Conservation (phyloP, 306 rosid genomes). For the Prinsepia uniflora region DNA sequence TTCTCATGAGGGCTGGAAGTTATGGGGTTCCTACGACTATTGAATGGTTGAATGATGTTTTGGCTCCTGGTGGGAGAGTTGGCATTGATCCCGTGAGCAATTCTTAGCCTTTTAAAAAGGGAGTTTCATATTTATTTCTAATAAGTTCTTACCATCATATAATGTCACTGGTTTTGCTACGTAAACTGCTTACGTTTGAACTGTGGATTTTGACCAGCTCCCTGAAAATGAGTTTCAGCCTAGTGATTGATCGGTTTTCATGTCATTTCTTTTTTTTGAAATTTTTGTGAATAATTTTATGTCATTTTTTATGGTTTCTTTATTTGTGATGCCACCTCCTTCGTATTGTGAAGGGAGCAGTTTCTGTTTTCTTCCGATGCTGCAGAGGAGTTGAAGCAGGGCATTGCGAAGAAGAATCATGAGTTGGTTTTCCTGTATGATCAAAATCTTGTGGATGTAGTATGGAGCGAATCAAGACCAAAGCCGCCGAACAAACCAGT, state of each 20-base stretch:
- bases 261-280: background rate
- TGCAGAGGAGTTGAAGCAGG: conserved; percentile 79
- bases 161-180: background rate
- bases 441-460: conserved; percentile 79
- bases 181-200: background rate
- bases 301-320: conserved; percentile 19
- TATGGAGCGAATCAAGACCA: conserved; percentile 81
- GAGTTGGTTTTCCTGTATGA: conserved; percentile 71
- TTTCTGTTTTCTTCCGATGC: conserved; percentile 92
- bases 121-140: conserved; percentile 1
- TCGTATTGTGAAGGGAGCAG: conserved; percentile 89
- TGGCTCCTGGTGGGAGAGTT: conserved; percentile 83
- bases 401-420: conserved; percentile 64
- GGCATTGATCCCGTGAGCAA: conserved; percentile 96
- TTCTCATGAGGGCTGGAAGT: conserved; percentile 91
- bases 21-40: conserved; percentile 73
- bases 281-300: background rate
- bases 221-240: background rate
- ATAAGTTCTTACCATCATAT: conserved; percentile 1
- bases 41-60: conserved; percentile 86
- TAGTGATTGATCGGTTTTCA: background rate
- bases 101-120: conserved; percentile 21
- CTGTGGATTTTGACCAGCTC: background rate
- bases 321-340: conserved; percentile 50
- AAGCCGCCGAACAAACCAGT: conserved; percentile 56